Conservation (phyloP, 345 rosid species). For the Erodium maritimum region DNA sequence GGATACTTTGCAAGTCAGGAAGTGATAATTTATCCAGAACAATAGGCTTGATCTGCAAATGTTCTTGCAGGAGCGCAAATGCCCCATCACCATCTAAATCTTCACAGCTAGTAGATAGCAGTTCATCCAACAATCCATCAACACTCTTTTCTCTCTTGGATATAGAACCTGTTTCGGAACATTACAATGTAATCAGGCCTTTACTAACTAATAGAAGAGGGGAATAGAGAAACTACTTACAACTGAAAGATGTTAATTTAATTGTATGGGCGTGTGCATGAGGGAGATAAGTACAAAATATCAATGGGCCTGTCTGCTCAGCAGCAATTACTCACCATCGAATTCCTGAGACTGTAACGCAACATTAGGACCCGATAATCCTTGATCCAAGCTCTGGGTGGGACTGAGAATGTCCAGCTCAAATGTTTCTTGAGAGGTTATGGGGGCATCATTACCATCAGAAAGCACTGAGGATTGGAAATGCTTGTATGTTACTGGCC, state of each 20-base stretch:
- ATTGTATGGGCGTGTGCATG: not conserved
- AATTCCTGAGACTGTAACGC: constrained; percentile 22
- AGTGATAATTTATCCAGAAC: constrained; percentile 34
- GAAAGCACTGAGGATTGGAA: constrained; percentile 13
- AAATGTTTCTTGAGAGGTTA: constrained; percentile 25
- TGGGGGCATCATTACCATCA: constrained; percentile 5
- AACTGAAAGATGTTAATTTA: not conserved
- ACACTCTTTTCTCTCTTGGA: constrained; percentile 30
- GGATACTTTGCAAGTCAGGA: constrained; percentile 45
- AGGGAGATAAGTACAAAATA: not conserved
- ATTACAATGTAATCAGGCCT: constrained; percentile 12
- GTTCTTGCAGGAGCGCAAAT: constrained; percentile 37
- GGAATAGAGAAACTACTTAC: not conserved
- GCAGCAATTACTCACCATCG: constrained; percentile 34
- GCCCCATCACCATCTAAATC: constrained; percentile 56
- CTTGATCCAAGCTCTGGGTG: constrained; percentile 18
- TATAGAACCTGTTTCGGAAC: constrained; percentile 27
- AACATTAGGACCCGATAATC: constrained; percentile 16
- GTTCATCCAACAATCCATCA: constrained; percentile 34
- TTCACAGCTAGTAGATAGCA: constrained; percentile 37
- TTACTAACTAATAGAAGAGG: not conserved
- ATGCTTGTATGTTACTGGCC: constrained; percentile 38
- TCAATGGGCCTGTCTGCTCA: not conserved
- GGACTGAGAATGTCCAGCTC: constrained; percentile 20
- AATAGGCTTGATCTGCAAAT: constrained; percentile 50